phyloP scores from a whole-genome alignment of 2,329 filamentous ascomycete genomes.

The Phialophora macrospora region DNA sequence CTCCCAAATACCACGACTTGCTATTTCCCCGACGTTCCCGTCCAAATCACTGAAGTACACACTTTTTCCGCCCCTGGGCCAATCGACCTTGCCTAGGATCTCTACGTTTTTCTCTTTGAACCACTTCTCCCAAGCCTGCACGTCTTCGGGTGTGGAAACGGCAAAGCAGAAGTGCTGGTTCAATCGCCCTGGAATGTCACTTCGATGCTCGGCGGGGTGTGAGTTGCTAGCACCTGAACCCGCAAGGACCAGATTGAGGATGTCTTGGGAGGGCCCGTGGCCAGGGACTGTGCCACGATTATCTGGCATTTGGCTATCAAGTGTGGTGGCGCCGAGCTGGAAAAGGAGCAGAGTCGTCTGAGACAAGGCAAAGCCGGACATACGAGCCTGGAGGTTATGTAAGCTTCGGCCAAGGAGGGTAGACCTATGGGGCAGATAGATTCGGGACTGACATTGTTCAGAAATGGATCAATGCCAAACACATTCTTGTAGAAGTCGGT shows the following conservation, averaged over 20 bases:
- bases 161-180: slow-evolving; percentile 43
- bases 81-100: slow-evolving; percentile 40
- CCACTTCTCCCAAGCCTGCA: slow-evolving; percentile 40
- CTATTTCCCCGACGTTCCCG: slow-evolving; percentile 44
- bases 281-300: slow-evolving; percentile 31
- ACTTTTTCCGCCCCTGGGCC: slow-evolving; percentile 42
- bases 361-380: slow-evolving; percentile 42
- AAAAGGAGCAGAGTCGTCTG: slow-evolving; percentile 42
- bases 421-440: background rate
- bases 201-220: background rate
- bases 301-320: slow-evolving; percentile 25
- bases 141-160: slow-evolving; percentile 38
- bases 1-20: slow-evolving; percentile 42
- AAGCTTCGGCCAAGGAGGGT: background rate
- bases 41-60: slow-evolving; percentile 44
- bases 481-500: slow-evolving; percentile 41
- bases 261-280: slow-evolving; percentile 30
- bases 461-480: slow-evolving; percentile 37
- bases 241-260: slow-evolving; percentile 23
- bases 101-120: slow-evolving; percentile 39
- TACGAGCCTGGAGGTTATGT: slow-evolving; percentile 25
- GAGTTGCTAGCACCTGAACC: background rate
- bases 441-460: slow-evolving; percentile 27
- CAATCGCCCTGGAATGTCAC: slow-evolving; percentile 17
- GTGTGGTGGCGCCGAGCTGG: slow-evolving; percentile 31